Evolutionary conservation across 805 yeast species (phyloP).

Genomic region (Grigorovia transvaalensis): DNA sequence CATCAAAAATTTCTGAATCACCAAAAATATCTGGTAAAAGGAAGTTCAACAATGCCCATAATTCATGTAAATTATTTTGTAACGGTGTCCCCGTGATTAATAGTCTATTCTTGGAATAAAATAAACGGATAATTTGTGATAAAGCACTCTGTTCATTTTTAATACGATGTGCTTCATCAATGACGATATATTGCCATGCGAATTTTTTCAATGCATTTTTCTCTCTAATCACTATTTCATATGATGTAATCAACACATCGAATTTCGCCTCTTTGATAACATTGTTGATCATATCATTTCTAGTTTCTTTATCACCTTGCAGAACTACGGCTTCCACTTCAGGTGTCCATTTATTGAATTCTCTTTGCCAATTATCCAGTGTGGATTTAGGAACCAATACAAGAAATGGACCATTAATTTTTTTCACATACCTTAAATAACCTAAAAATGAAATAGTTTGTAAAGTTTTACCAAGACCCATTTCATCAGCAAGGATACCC

Average conservation of each 20-base stretch:
- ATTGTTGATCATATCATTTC: conserved; percentile 49
- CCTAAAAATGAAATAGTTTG: conserved; percentile 93
- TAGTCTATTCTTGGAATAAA: conserved; percentile 74
- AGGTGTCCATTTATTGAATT: conserved; percentile 92
- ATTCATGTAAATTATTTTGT: conserved; percentile 88
- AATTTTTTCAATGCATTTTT: conserved; percentile 69
- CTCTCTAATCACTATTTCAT: conserved; percentile 88
- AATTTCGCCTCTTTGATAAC: conserved; percentile 62
- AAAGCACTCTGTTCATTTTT: conserved; percentile 88
- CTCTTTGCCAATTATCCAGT: conserved; percentile 92
- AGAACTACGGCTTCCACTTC: conserved; percentile 77
- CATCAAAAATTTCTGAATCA: conserved; percentile 80
- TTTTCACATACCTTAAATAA: conserved; percentile 65
- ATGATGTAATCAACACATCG: conserved; percentile 84
- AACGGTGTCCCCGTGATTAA: conserved; percentile 93
- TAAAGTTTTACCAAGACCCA: conserved; percentile 95
- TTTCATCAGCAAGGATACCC: conserved; percentile 94
- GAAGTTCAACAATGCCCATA: conserved; percentile 91
- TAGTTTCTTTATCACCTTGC: conserved; percentile 82
- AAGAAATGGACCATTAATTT: conserved; percentile 81
- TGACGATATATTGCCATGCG: conserved; percentile 87
- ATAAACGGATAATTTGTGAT: conserved; percentile 83
- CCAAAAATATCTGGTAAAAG: conserved; percentile 90
- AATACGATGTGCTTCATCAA: conserved; percentile 95
- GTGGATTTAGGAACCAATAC: conserved; percentile 94